Conservation (phyloP, 192 early-diverging fungal genomes). For the Backusella tuberculispora region DNA sequence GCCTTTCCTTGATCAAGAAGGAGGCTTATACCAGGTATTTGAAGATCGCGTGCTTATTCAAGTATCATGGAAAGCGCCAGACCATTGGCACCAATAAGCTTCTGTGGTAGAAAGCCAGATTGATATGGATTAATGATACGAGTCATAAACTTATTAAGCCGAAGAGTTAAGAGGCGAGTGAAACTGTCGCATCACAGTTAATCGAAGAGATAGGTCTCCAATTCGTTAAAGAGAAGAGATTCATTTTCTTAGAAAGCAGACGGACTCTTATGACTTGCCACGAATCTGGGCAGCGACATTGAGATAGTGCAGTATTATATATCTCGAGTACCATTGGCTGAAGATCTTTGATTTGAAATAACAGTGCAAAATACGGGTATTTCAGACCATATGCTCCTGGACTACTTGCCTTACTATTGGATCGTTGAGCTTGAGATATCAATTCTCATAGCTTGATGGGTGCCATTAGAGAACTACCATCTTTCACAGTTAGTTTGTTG, state of each 20-base stretch:
- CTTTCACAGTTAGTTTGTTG: too few relatives aligned
- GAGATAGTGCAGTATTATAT: not conserved
- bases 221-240: conserved; percentile 15
- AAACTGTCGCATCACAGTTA: conserved; percentile 21
- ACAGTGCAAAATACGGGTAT: not conserved
- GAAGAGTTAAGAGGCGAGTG: not conserved
- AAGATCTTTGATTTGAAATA: not conserved
- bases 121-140: conserved; percentile 26
- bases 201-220: conserved; percentile 12
- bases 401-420: not conserved
- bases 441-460: too few relatives aligned
- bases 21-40: not conserved
- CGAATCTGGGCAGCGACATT: not conserved
- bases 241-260: conserved; percentile 21
- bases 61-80: not conserved
- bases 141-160: not conserved
- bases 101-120: conserved; percentile 15
- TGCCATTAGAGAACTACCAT: too few relatives aligned
- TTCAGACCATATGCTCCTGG: not conserved
- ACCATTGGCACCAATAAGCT: conserved; percentile 21
- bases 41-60: not conserved
- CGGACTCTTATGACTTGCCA: not conserved
- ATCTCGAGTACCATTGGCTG: not conserved
- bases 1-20: conserved; percentile 21
- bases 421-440: too few relatives aligned